Conservation (phyloP, 2,329 filamentous ascomycete species). For the Fusarium sp. region DNA sequence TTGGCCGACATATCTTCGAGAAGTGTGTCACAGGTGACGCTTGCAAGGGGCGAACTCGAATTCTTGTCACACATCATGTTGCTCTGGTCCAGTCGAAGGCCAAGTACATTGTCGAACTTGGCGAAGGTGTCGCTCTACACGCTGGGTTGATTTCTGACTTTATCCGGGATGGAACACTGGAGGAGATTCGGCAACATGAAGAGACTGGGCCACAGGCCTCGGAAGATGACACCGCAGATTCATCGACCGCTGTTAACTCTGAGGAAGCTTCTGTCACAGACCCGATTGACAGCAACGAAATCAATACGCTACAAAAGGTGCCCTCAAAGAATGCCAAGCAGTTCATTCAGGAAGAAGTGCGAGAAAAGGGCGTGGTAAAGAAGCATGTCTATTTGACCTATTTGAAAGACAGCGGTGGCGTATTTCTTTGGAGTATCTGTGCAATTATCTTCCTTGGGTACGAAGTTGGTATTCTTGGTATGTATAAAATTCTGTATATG, state of each 20-base stretch:
- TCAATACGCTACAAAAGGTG: conserved; percentile 62
- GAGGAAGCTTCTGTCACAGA: conserved; percentile 61
- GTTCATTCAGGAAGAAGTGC: conserved; percentile 82
- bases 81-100: conserved; percentile 77
- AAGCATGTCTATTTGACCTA: conserved; percentile 76
- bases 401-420: conserved; percentile 74
- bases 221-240: conserved; percentile 61
- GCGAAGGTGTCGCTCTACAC: conserved; percentile 74
- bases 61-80: conserved; percentile 86
- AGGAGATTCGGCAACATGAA: conserved; percentile 70
- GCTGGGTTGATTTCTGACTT: conserved; percentile 76
- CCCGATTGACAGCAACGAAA: conserved; percentile 56
- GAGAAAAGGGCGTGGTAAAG: conserved; percentile 78
- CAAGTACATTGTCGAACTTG: conserved; percentile 80
- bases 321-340: conserved; percentile 71
- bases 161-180: conserved; percentile 67
- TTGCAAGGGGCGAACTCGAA: conserved; percentile 76
- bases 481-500: conserved; percentile 18
- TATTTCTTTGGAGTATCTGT: conserved; percentile 69
- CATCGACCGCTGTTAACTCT: conserved; percentile 67
- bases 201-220: conserved; percentile 60
- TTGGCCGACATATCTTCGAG: conserved; percentile 83
- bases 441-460: conserved; percentile 67
- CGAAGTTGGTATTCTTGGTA: conserved; percentile 68
- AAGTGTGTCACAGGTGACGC: conserved; percentile 80